Percentiles rank a stretch among this genome's conserved stretches.
These are phyloP conservation scores for Cladorrhinum samala DNA, from an alignment of 495 filamentous ascomycete species.

Conservation along the genomic window DNA sequence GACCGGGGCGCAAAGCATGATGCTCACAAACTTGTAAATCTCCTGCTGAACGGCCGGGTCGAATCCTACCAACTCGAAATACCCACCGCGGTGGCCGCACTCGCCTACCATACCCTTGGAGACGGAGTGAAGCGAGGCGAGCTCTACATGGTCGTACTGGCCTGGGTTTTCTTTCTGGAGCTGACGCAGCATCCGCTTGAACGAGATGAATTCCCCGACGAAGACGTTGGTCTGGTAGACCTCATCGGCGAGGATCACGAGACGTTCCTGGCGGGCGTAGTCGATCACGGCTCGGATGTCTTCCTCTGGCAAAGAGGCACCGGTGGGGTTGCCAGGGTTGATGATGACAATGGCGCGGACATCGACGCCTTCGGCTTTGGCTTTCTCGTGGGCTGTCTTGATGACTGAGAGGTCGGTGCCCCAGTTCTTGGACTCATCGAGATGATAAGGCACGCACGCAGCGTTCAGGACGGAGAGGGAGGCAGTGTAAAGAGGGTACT, in stretches of 20 bases:
- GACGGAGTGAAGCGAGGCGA: slow-evolving; percentile 77
- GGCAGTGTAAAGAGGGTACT: slow-evolving; percentile 96
- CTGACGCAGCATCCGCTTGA: slow-evolving; percentile 83
- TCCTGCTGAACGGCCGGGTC: slow-evolving; percentile 78
- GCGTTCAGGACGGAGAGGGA: slow-evolving; percentile 83
- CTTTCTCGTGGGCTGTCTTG: slow-evolving; percentile 59
- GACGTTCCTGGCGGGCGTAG: slow-evolving; percentile 75
- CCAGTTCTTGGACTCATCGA: slow-evolving; percentile 82
- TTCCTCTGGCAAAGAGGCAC: slow-evolving; percentile 68
- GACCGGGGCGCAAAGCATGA: slow-evolving; percentile 91
- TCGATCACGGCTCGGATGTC: slow-evolving; percentile 78
- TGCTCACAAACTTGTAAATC: slow-evolving; percentile 97
- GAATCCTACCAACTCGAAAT: slow-evolving; percentile 91
- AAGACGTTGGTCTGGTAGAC: slow-evolving; percentile 99
- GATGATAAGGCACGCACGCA: slow-evolving; percentile 81
- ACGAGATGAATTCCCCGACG: slow-evolving; percentile 82
- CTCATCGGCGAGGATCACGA: slow-evolving; percentile 91
- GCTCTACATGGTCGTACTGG: slow-evolving; percentile 78
- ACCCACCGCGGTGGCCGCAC: slow-evolving; percentile 94
- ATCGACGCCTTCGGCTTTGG: slow-evolving; percentile 68
- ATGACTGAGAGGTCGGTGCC: slow-evolving; percentile 78
- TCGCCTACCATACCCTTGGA: slow-evolving; percentile 98
- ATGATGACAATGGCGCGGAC: slow-evolving; percentile 91
- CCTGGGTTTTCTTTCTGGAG: slow-evolving; percentile 66
- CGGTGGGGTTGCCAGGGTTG: slow-evolving; percentile 97